A percentile compares a stretch with the other conserved stretches of the same genome.
Evolutionary conservation across 345 rosid species (phyloP).

Genomic region (Salix udensis): DNA sequence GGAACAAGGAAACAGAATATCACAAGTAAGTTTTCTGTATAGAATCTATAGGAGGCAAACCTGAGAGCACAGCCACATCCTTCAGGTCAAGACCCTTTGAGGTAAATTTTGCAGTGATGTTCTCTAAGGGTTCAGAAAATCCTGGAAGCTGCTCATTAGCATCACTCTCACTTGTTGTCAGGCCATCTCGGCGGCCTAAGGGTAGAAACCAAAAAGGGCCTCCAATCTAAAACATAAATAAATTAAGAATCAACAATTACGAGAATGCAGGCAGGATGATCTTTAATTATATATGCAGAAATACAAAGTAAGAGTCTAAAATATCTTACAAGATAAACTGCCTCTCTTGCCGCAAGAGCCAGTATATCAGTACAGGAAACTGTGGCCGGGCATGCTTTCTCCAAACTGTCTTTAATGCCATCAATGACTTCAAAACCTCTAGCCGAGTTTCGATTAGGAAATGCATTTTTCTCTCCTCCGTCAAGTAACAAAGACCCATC

Average conservation of each 20-base stretch:
- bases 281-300: too few species aligned
- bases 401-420: slow-evolving; percentile 47
- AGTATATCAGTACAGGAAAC: slow-evolving; percentile 67
- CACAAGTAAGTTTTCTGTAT: too few species aligned
- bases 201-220: slow-evolving; percentile 51
- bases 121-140: slow-evolving; percentile 51
- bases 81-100: slow-evolving; percentile 55
- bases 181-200: slow-evolving; percentile 59
- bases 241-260: neutral
- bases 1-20: too few species aligned
- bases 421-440: slow-evolving; percentile 71
- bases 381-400: slow-evolving; percentile 51
- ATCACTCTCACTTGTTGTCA: slow-evolving; percentile 40
- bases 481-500: slow-evolving; percentile 62
- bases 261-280: neutral
- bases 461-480: slow-evolving; percentile 56
- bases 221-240: slow-evolving; percentile 35
- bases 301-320: neutral
- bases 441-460: slow-evolving; percentile 43
- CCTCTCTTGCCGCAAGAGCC: slow-evolving; percentile 57
- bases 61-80: slow-evolving; percentile 71
- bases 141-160: slow-evolving; percentile 56
- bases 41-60: slow-evolving; percentile 17
- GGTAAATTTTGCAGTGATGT: slow-evolving; percentile 54
- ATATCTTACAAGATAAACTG: slow-evolving; percentile 42